Evolutionary conservation across 2,329 filamentous ascomycete genomes (phyloP).

Genomic region (Sarocladium strictum): DNA sequence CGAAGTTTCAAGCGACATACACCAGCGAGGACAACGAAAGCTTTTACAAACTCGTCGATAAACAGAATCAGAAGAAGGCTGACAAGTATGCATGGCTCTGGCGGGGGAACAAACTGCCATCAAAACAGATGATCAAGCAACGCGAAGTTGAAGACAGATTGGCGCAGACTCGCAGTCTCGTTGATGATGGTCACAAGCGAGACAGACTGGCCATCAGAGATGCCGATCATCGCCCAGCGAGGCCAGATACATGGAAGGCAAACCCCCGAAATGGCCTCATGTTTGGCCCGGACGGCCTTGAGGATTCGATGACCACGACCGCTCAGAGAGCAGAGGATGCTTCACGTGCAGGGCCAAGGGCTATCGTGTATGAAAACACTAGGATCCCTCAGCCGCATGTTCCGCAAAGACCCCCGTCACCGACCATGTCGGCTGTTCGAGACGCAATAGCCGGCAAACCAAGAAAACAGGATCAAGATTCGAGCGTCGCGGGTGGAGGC

Average conservation of each 20-base stretch:
- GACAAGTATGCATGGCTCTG: conserved; percentile 89
- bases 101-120: conserved; percentile 77
- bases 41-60: conserved; percentile 88
- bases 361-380: conserved; percentile 78
- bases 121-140: conserved; percentile 70
- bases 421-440: conserved; percentile 76
- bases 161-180: conserved; percentile 36
- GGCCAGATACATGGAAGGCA: conserved; percentile 69
- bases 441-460: conserved; percentile 76
- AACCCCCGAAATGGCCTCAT: conserved; percentile 78
- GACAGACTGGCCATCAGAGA: conserved; percentile 60
- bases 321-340: conserved; percentile 62
- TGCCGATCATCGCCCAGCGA: conserved; percentile 65
- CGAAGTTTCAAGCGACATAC: conserved; percentile 84
- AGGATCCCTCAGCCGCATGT: conserved; percentile 54
- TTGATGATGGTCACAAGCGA: conserved; percentile 50
- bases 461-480: conserved; percentile 56
- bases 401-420: conserved; percentile 57
- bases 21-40: conserved; percentile 98
- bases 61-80: conserved; percentile 76
- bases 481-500: conserved; percentile 47
- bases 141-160: conserved; percentile 54
- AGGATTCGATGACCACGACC: conserved; percentile 54
- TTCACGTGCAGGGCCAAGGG: conserved; percentile 70
- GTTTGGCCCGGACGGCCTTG: conserved; percentile 67